These are phyloP conservation scores for Pythium guiyangense DNA, from an alignment of 352 stramenopile species.

Conservation along the genomic window DNA sequence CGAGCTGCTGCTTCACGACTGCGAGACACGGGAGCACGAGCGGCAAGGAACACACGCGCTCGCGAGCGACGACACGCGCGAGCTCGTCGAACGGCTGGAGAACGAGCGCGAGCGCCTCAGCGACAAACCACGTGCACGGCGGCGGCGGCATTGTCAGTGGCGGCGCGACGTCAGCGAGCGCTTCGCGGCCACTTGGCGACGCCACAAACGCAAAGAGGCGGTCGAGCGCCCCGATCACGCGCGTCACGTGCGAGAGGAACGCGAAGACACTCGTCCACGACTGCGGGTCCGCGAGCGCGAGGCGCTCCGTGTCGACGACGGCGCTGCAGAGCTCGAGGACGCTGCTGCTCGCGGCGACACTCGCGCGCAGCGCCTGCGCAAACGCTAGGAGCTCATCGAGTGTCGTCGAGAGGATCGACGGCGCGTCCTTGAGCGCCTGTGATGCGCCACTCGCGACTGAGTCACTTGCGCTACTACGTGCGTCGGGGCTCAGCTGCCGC, in stretches of 20 bases:
- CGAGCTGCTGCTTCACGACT: constrained; percentile 30
- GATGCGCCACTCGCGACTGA: neutral
- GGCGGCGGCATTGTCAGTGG: constrained; percentile 9
- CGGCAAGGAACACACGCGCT: constrained; percentile 28
- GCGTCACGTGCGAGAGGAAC: constrained; percentile 16
- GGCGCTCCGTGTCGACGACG: neutral
- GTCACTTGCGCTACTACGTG: neutral
- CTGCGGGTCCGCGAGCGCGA: neutral
- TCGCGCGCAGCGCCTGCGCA: neutral
- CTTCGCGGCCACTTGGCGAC: constrained; percentile 4
- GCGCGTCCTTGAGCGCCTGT: neutral
- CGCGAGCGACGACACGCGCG: constrained; percentile 25
- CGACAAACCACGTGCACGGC: constrained; percentile 24
- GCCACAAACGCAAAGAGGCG: constrained; percentile 12
- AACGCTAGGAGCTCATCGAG: constrained; percentile 6
- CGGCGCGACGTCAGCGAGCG: neutral
- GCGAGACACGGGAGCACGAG: constrained; percentile 33
- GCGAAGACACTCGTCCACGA: constrained; percentile 22
- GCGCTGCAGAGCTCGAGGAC: constrained; percentile 8
- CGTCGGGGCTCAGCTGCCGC: neutral
- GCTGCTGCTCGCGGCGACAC: neutral
- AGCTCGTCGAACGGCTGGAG: constrained; percentile 41
- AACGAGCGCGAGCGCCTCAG: constrained; percentile 34
- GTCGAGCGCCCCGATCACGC: constrained; percentile 12
- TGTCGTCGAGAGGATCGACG: neutral